Conservation (phyloP, 2,329 filamentous ascomycete species). For the Pseudocercospora musae region DNA sequence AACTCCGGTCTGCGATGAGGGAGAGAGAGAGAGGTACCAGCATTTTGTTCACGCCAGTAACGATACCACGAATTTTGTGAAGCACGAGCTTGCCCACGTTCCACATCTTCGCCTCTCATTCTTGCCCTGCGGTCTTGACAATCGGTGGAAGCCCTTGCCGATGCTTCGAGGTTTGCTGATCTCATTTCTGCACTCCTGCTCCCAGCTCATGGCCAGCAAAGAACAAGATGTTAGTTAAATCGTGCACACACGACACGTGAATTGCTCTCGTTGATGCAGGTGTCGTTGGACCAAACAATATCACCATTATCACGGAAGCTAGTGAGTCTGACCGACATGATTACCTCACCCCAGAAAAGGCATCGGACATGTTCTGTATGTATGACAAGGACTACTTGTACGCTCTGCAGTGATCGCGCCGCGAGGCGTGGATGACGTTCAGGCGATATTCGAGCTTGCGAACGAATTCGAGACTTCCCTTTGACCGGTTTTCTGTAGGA, state of each 20-base stretch:
- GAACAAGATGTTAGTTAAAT: neutral
- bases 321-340: constrained; percentile 24
- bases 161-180: neutral
- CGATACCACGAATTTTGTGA: neutral
- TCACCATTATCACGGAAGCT: constrained; percentile 29
- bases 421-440: constrained; percentile 43
- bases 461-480: constrained; percentile 48
- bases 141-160: neutral
- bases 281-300: constrained; percentile 19
- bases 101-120: neutral
- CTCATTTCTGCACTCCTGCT: neutral
- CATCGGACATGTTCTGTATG: constrained; percentile 32
- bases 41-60: neutral
- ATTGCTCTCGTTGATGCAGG: neutral
- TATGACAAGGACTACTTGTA: constrained; percentile 45
- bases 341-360: constrained; percentile 22
- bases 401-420: constrained; percentile 43
- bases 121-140: no score
- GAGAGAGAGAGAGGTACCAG: neutral
- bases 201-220: neutral
- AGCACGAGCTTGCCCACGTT: neutral
- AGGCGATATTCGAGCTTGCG: constrained; percentile 45
- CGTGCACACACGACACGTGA: neutral
- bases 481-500: constrained; percentile 50
- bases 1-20: neutral